Percentiles rank a stretch among this genome's conserved stretches.
Evolutionary conservation across 179 eudicot genomes (phyloP).

Genomic region (Beta macrorhiza): DNA sequence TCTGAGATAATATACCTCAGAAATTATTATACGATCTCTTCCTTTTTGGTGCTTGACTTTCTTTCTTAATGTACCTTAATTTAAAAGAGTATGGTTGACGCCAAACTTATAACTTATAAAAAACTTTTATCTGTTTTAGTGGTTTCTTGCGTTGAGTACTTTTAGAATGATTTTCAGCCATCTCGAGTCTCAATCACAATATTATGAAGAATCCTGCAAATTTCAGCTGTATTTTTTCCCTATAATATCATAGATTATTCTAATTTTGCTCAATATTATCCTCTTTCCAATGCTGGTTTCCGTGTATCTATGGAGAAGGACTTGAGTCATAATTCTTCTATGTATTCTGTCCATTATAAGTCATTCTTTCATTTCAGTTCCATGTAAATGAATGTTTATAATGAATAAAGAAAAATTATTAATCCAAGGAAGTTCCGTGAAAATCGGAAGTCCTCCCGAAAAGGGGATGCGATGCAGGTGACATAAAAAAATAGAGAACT

Average conservation of each 20-base stretch:
- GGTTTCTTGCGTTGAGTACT: neutral
- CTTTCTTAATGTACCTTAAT: neutral
- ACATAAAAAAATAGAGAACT: neutral
- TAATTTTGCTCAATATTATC: neutral
- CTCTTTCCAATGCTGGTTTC: neutral
- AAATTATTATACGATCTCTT: neutral
- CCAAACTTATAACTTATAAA: neutral
- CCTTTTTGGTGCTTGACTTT: neutral
- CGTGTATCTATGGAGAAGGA: neutral
- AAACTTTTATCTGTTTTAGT: neutral
- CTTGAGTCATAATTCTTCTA: neutral
- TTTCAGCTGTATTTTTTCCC: too few species aligned
- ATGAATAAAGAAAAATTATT: too few species aligned
- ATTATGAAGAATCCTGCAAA: neutral
- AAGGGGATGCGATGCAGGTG: neutral
- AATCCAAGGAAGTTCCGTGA: neutral
- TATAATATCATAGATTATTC: neutral
- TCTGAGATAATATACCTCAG: neutral
- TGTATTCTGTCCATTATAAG: neutral
- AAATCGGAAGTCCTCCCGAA: neutral
- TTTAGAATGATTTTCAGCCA: neutral
- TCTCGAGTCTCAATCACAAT: neutral
- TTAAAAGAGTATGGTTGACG: neutral
- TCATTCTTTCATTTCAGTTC: neutral
- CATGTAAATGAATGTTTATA: neutral